Evolutionary conservation across 257 asterid species (phyloP), one percentile per base, ranked within the genome.

Genomic region (Forsythia suspensa): DNA sequence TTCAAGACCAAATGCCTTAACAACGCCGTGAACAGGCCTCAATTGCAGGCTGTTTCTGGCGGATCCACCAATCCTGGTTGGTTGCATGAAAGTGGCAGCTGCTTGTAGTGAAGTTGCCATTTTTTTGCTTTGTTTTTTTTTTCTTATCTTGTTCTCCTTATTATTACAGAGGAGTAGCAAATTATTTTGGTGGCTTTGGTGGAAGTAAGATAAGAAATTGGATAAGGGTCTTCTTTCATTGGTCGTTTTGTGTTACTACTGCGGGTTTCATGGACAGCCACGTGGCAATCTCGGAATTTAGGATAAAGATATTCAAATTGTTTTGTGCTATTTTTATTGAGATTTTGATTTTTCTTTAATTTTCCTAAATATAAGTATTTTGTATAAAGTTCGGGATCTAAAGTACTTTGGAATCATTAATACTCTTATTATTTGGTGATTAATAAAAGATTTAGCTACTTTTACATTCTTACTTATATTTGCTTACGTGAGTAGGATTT

Each of bases 41-140:
- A 91, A 85, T 80, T 80, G 97, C 34, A 79, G 79, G 81, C 76
- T 83, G 90, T 55, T 86, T 78, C 93, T 77, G 74, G 92, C 69
- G 0, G 94, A 82, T 82, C 77, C 85, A 42, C 92, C 94, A 80
- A 89, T 76, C 85, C 90, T 93, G 69, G 92, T 78, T 42, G 98
- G 97, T 72, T 90, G 97, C 97, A 88, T 90, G 3, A 93, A 85
- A 39, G 97, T 93, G 77, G 98, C 97, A 55, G 96, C 97, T 42
- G 98, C 94, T 86, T 95, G 99, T 18, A 92, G 71, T 66, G 97
- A 91, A 84, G 92, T 86, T 44, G 96, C 98, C 99, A 95, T 95
- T 69, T 40, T 86, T 48, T 65, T n/a, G 52, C 73, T 16, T 78
- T 46, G 18, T 20, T 59, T 36, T 29, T 12, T 52, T 44, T n/a